Evolutionary conservation across 345 rosid genomes (phyloP).

Genomic region (Melastoma malabathricum): DNA sequence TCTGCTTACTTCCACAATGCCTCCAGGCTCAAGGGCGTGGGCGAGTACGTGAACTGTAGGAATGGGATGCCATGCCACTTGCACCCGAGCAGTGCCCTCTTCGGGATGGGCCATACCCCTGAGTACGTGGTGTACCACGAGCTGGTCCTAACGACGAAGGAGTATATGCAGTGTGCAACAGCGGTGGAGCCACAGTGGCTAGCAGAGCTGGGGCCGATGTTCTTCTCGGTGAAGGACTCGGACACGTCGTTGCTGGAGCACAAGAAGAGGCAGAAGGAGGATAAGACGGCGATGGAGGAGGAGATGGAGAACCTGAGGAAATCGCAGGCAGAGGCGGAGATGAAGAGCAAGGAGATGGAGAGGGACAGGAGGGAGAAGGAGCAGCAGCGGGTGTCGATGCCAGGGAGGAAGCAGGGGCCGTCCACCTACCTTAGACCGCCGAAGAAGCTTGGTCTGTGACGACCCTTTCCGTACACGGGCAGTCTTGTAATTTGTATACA

Average conservation of each 20-base stretch:
- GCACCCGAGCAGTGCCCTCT: conserved; percentile 91
- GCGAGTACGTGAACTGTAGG: conserved; percentile 81
- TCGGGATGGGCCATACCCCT: conserved; percentile 74
- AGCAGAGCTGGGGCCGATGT: conserved; percentile 95
- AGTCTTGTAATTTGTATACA: too few species aligned
- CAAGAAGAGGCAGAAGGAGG: conserved; percentile 80
- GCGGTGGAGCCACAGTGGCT: conserved; percentile 93
- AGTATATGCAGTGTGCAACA: conserved; percentile 96
- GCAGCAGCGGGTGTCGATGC: conserved; percentile 64
- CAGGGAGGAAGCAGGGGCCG: conserved; percentile 48
- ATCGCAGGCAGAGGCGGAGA: conserved; percentile 52
- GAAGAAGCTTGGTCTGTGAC: conserved; percentile 64
- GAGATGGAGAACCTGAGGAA: conserved; percentile 85
- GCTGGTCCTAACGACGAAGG: conserved; percentile 73
- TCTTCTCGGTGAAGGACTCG: conserved; percentile 85
- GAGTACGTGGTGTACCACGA: conserved; percentile 89
- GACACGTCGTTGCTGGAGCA: conserved; percentile 84
- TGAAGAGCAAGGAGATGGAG: conserved; percentile 39
- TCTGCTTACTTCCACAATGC: conserved; percentile 96
- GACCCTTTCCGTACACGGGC: too few species aligned
- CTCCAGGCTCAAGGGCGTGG: conserved; percentile 83
- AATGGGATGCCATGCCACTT: conserved; percentile 90
- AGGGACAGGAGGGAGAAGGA: conserved; percentile 46
- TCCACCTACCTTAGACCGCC: conserved; percentile 70
- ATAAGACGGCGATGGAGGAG: conserved; percentile 88